Base-by-base conservation (phyloP, 2,329 filamentous ascomycete species). In the Cercospora janseana region DNA sequence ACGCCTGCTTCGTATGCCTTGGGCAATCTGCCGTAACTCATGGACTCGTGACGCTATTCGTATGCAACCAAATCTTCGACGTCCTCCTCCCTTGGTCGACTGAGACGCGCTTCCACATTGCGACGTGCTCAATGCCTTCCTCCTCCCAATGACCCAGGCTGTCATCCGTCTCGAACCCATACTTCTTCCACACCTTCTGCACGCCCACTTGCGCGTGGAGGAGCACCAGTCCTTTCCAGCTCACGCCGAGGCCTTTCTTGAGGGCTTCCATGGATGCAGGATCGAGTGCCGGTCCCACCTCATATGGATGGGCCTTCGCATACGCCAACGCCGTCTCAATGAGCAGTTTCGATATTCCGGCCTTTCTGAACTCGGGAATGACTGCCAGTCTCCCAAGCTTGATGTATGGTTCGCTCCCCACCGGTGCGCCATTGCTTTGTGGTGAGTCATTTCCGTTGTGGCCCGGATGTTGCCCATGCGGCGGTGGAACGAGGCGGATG, bases 301-400 rank as follows among this genome's bases (percentile, higher is more conserved):
- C 60, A 21, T 74, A 70, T 3, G 79, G 77, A 69, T 94, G 77
- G 38, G 75, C 66, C 41, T 70, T 71, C 18, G 88, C 80, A 81
- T 87, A 95, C n/a, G 72, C 69, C 27, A 90, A 67, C 0, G 82
- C 86, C 0, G 78, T 78, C 48, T 81, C 77, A 60, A 94, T 80
- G 18, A 96, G 73, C 49, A 83, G 70, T 43, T 76, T 76, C 0
- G 81, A 83, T 24, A 94, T 8, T 81, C 80, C 54, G 78, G 75
- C 64, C 60, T 52, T 70, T 59, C 61, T 60, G 47, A 62, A 67
- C 26, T 65, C 62, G 6, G 75, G 71, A 10, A 87, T 59, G 0
- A 93, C 84, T 0, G 88, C 87, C 21, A 96, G 74, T 1, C 88
- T 80, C 4, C 88, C 88, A 1, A 96, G 71, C 70, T 92, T 94